Evolutionary conservation across 768 basidiomycete species (phyloP), one percentile per base, ranked within the genome.

Genomic region (Cystofilobasidium bisporidii): DNA sequence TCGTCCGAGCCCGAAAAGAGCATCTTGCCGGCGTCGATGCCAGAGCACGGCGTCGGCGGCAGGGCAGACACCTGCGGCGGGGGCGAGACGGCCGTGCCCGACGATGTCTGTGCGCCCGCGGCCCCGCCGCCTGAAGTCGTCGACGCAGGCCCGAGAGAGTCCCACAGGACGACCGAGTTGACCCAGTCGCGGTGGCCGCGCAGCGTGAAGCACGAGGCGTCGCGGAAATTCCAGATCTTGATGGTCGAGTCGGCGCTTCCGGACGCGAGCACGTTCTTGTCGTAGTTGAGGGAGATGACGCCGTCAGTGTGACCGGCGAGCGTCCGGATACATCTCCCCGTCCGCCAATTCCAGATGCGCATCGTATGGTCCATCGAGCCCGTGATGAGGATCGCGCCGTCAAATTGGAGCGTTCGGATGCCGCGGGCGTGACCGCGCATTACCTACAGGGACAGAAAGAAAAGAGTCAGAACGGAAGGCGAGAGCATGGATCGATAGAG

Each of bases 1-100:
- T 98, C 96, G 75, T 98, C 96, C 11, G 91, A 92, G 3, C 91
- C 91, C 11, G 92, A 96, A 80, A 99, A 96, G 32, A 99, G 82
- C 88, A 97, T 91, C 79, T 96, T 93, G 61, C 91, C 90, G 18
- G 67, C 60, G 41, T 68, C 67, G 41, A 68, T 55, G 32, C 41
- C 53, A 2, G 40, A 26, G 53, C 20, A 32, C 18, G 65, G 65
- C 4, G 56, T 41, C 2, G 65, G 22, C 12, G 32, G 67, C 56
- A 33, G 15, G 15, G 59, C 24, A 6, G 60, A 48, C 0, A 64
- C 61, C 40, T 28, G 41, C 8, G 61, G 58, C n/a, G 64, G 55
- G 4, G 63, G 38, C 45, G 48, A 58, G 38, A 59, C 53, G 14
- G 28, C 24, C 24, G 43, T 78, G 36, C 36, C 36, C 36, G 36